Evolutionary conservation across 148 eudicot species (phyloP), one percentile per base, ranked within the genome.

Genomic region (Rhododendron henanense): DNA sequence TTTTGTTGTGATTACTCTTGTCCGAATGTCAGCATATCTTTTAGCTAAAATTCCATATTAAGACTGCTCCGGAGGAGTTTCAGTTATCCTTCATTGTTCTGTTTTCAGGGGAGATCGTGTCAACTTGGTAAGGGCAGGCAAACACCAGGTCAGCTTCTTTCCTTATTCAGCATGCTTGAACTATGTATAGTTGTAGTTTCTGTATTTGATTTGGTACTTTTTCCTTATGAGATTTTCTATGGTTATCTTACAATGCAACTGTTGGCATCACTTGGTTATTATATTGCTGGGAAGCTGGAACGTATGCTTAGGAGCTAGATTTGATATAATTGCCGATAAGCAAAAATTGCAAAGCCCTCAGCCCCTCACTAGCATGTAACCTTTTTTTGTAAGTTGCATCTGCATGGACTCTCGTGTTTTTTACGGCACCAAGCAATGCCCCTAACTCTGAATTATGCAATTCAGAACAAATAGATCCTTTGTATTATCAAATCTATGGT

Each of bases 101-200:
- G 48, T 89, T 91, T 87, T 71, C 95, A 97, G 99, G 89, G 94
- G 97, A 48, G 99, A 97, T 87, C 92, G 90, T 31, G 93, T 97
- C 85, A 94, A 97, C 78, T 89, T 93, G 89, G 96, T 97, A 45
- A 91, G 94, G 63, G 99, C 99, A 28, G 99, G 99, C 85, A 94
- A 91, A 85, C 99, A 97, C 90, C 98, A 95, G 98, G 99, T 96
- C 67, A 87, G 89, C 82, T 25, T 82, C 81, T 81, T 73, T 73
- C 23, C 73, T 80, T 79, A 53, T 74, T 48, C 74, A 65, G 78
- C 61, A 47, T 41, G 73, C 74, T 39, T 47, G 65, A 31, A 67
- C 39, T 25, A 45, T 87, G 0, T 71, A 14, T 84, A 51, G 33
- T 35, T 23, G 41, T 63, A 75, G 10, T 45, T 82, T 8, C 33